phyloP scores from a whole-genome alignment of 495 filamentous ascomycete genomes.

The Oidiodendron maius region DNA sequence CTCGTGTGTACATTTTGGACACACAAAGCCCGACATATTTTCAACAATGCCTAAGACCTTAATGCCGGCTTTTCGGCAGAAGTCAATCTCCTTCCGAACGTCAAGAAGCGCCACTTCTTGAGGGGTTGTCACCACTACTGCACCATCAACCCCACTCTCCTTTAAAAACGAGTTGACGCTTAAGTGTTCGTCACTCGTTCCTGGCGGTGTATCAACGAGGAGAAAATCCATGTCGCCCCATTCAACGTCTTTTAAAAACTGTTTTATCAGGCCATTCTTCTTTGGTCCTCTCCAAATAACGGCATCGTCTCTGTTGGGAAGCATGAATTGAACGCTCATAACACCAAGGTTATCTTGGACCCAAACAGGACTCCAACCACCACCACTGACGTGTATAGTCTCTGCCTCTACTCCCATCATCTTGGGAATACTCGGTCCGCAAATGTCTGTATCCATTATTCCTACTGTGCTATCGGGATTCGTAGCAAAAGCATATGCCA shows the following conservation, averaged over 20 bases:
- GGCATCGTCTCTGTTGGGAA: slow-evolving; percentile 85
- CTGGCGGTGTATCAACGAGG: slow-evolving; percentile 91
- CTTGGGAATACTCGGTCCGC: slow-evolving; percentile 88
- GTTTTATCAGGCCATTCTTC: slow-evolving; percentile 97
- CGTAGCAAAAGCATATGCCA: slow-evolving; percentile 80
- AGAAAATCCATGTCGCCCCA: slow-evolving; percentile 94
- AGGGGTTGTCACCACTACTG: slow-evolving; percentile 88
- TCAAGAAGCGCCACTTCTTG: slow-evolving; percentile 92
- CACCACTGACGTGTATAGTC: slow-evolving; percentile 75
- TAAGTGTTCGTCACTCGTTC: slow-evolving; percentile 91
- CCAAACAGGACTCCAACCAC: slow-evolving; percentile 92
- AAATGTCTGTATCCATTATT: slow-evolving; percentile 96
- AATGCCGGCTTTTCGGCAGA: slow-evolving; percentile 92
- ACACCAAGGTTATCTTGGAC: slow-evolving; percentile 84
- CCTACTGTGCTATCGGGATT: slow-evolving; percentile 72
- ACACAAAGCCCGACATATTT: slow-evolving; percentile 97
- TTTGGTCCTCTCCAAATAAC: slow-evolving; percentile 97
- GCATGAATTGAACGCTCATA: slow-evolving; percentile 97
- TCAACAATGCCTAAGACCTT: slow-evolving; percentile 83
- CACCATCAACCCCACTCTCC: slow-evolving; percentile 85
- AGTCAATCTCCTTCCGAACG: slow-evolving; percentile 94
- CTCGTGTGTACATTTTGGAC: slow-evolving; percentile 75
- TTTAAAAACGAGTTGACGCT: slow-evolving; percentile 85
- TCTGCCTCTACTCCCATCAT: slow-evolving; percentile 96
- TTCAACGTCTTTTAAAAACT: slow-evolving; percentile 93